Evolutionary conservation across 495 filamentous ascomycete species (phyloP).

Genomic region (Aspergillus saccharolyticus): DNA sequence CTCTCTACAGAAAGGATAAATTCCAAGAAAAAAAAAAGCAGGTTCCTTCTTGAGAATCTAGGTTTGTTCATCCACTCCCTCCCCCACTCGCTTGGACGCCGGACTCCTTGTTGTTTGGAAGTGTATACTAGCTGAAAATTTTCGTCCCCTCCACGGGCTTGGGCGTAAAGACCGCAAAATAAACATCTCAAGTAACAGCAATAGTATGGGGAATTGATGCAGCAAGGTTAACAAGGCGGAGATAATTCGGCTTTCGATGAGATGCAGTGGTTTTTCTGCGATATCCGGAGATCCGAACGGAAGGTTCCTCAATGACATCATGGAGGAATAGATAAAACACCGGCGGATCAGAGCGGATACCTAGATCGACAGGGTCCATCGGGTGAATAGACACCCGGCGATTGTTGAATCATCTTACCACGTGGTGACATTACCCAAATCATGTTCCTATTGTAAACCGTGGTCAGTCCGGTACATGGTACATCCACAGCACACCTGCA

Average conservation of each 20-base stretch:
- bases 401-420: slow-evolving; percentile 13
- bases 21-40: not conserved
- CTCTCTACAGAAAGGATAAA: no score
- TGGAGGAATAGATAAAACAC: not conserved
- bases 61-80: not conserved
- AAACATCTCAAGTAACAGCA: not conserved
- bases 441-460: slow-evolving; percentile 58
- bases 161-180: not conserved
- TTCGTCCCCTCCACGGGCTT: not conserved
- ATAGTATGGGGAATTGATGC: not conserved
- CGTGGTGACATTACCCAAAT: slow-evolving; percentile 63
- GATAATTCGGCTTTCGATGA: not conserved
- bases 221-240: not conserved
- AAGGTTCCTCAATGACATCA: not conserved
- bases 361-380: not conserved
- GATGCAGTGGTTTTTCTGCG: not conserved
- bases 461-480: not conserved
- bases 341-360: not conserved
- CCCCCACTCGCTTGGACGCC: not conserved
- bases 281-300: not conserved
- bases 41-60: not conserved
- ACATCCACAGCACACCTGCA: not conserved
- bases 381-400: no score
- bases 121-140: not conserved
- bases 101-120: not conserved